Base-by-base conservation (phyloP, 257 asterid species). In the Solanum dulcamara region DNA sequence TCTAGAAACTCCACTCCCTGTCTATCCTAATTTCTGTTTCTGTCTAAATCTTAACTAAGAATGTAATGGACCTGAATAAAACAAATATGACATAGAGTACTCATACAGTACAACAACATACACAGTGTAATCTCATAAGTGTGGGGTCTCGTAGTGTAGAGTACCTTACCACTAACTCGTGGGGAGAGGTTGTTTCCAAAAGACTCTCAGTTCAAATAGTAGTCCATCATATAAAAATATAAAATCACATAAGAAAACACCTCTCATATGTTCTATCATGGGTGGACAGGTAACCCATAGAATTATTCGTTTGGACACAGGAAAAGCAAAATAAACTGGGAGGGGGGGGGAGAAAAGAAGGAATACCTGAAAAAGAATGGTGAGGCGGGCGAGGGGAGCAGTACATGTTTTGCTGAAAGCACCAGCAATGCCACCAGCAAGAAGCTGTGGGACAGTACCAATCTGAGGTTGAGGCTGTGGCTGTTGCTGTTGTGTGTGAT, bases 361-460 rank as follows among this genome's bases (percentile, higher is more conserved):
- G 10, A 42, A 24, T 33, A 95, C 99, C 98, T 96, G 99, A 88
- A 94, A 96, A 15, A 96, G 97, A 89, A 94, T 94, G 83, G 98
- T 94, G 86, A 96, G 98, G 15, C 98, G 97, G 84, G 98, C 93
- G 14, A 94, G 88, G 67, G 99, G 99, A 53, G 99, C 99, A 64
- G 99, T 96, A 84, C 99, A 96, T 15, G 99, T 94, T 89, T 96
- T 96, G 90, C 98, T 91, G 86, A 96, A 96, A 85, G 99, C 99
- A 72, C 99, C 99, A 80, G 99, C 99, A 24, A 96, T 88, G 18
- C 99, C 99, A 50, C 99, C 99, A 48, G 98, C 97, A 80, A 96
- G 94, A 71, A 95, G 99, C 89, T 95, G 99, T 82, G 95, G 93
- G 30, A 93, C 93, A 24, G 98, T 91, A 6, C 98, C 99, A 80